Conservation (phyloP, 257 asterid species). For the Solanum pennellii region DNA sequence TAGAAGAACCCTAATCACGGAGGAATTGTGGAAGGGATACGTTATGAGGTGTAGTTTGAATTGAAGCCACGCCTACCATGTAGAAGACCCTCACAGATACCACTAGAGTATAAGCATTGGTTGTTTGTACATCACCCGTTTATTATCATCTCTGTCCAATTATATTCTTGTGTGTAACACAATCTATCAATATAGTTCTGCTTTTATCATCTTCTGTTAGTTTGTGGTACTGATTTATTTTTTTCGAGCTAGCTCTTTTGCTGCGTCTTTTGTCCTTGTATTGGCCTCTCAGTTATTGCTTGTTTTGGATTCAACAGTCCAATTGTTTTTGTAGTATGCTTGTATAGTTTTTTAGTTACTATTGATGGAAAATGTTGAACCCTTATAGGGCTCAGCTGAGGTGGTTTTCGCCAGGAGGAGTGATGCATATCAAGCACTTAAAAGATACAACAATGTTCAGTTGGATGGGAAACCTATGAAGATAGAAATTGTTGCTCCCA, state of each 20-base stretch:
- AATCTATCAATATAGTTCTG: background rate
- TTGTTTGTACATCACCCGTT: background rate
- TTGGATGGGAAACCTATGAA: slow-evolving; percentile 79
- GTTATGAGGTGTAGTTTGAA: too few species aligned
- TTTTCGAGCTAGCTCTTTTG: background rate
- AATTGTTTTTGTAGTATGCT: background rate
- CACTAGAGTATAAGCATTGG: background rate
- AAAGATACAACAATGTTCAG: slow-evolving; percentile 60
- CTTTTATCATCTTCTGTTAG: background rate
- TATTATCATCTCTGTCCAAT: background rate
- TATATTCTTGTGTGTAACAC: background rate
- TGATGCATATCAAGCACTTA: slow-evolving; percentile 61
- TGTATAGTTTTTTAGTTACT: background rate
- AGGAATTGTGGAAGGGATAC: too few species aligned
- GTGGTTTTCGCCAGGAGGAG: slow-evolving; percentile 51
- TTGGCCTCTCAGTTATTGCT: background rate
- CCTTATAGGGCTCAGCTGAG: slow-evolving; percentile 57
- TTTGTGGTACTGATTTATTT: background rate
- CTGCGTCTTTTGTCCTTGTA: background rate
- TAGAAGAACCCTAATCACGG: too few species aligned
- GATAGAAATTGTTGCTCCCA: slow-evolving; percentile 46
- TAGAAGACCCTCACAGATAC: too few species aligned
- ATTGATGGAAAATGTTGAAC: background rate
- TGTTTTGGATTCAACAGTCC: background rate
- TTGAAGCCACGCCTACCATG: too few species aligned